Base-by-base conservation (phyloP, 441 rosid genomes). In the Hura crepitans region DNA sequence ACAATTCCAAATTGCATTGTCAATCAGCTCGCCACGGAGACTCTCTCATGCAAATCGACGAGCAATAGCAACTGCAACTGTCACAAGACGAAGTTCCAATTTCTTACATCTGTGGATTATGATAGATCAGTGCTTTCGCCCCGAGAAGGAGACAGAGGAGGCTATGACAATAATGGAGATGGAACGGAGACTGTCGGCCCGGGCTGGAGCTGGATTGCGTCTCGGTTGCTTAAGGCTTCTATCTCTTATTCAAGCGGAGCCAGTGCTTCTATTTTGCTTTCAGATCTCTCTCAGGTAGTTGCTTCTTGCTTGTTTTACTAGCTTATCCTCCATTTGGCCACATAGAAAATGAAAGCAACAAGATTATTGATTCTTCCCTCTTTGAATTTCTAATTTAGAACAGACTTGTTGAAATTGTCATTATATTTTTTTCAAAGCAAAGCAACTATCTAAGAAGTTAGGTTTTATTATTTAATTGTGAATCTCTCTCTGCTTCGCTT, bases 221-320 rank as follows among this genome's bases (percentile, higher is more conserved):
- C 87, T 61, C 93, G 92, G 75, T 77, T 91, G 25, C 88, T 91
- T 73, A 91, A 83, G 70, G 89, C 95, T 10, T 93, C 95, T 63
- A 79, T 77, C 10, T 85, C 93, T 77, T 91, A 91, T 67, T 91
- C 98, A 1, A 93, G 96, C 43, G 95, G 98, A 53, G 96, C 88
- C 61, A 93, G 93, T 22, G 80, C 90, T 56, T 97, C 96, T 28
- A 91, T 94, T 79, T 72, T 94, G 50, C 81, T 90, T 63, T 86
- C 98, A n/a, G 93, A 91, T 69, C 89, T 94, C 62, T 89, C 79
- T 80, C 97, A 87, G 92, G 97, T 89, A 73, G 62, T 51, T 53
- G 37, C 28, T 66, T 27, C 22, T 50, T 51, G 47, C 27, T 66
- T 25, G 27, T 20, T n/a, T n/a, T n/a, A n/a, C 37, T 28, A 13